Percentiles rank a stretch among this genome's conserved stretches.
phyloP scores from a whole-genome alignment of 2,329 filamentous ascomycete species.

The Aspergillus floridensis region DNA sequence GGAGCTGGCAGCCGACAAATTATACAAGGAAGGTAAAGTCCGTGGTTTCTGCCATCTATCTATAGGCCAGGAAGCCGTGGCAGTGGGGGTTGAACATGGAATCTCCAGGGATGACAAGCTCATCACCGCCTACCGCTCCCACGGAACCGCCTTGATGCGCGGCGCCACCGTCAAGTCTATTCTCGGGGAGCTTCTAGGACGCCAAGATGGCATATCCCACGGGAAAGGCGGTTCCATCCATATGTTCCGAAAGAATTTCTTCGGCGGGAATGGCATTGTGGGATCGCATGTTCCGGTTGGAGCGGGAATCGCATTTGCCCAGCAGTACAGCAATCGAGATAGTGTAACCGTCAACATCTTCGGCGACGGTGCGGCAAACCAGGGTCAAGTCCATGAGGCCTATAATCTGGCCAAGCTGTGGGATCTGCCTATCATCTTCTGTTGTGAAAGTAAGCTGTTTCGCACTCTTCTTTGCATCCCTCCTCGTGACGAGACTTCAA shows the following conservation, averaged over 20 bases:
- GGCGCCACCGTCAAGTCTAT: constrained; percentile 82
- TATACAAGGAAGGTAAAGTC: constrained; percentile 99
- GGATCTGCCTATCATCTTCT: constrained; percentile 89
- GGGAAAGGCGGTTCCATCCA: constrained; percentile 99
- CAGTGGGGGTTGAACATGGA: constrained; percentile 90
- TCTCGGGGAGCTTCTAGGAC: constrained; percentile 88
- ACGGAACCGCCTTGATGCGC: constrained; percentile 94
- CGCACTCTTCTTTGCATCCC: not conserved
- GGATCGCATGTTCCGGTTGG: constrained; percentile 95
- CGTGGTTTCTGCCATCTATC: constrained; percentile 98
- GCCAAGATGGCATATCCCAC: constrained; percentile 90
- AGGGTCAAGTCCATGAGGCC: constrained; percentile 96
- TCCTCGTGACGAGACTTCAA: not conserved
- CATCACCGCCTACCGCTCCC: constrained; percentile 95
- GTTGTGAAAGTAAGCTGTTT: constrained; percentile 83
- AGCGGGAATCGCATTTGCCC: constrained; percentile 89
- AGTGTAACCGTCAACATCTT: constrained; percentile 84
- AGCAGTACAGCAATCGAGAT: constrained; percentile 77
- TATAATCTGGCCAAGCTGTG: constrained; percentile 99
- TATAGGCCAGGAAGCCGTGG: constrained; percentile 93
- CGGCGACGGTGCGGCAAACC: constrained; percentile 94
- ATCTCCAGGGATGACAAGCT: constrained; percentile 85
- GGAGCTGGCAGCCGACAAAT: constrained; percentile 93
- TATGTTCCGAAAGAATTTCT: constrained; percentile 97
- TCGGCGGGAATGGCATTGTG: constrained; percentile 96